phyloP scores from a whole-genome alignment of 768 basidiomycete species.

The Hygrocybe coccinea region DNA sequence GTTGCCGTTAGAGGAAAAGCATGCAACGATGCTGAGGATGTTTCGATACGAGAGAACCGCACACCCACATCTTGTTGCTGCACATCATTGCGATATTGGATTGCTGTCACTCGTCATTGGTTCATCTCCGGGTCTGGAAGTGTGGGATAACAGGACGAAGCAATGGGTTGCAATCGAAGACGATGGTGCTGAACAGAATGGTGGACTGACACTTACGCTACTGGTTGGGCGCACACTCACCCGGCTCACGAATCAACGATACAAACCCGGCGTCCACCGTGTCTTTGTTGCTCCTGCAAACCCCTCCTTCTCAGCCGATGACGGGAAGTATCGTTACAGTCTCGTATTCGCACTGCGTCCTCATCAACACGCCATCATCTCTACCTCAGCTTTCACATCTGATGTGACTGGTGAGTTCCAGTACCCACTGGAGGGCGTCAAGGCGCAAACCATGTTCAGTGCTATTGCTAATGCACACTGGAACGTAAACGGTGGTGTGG shows the following conservation, averaged over 20 bases:
- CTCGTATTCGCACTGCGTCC: slow-evolving; percentile 2
- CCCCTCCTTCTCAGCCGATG: neutral
- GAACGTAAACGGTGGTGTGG: neutral
- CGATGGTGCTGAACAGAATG: neutral
- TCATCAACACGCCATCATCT: neutral
- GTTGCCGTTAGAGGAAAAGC: neutral
- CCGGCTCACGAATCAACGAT: neutral
- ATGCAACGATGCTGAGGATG: slow-evolving; percentile 1
- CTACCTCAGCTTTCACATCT: neutral
- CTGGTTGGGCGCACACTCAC: neutral
- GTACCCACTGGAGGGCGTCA: slow-evolving; percentile 2
- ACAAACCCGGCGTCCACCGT: slow-evolving; percentile 2
- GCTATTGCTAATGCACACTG: neutral
- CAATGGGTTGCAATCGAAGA: neutral
- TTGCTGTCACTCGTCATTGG: slow-evolving; percentile 2
- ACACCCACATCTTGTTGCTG: neutral
- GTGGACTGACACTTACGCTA: neutral
- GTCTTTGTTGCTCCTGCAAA: neutral
- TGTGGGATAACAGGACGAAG: neutral
- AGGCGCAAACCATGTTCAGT: neutral
- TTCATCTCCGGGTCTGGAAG: slow-evolving; percentile 1
- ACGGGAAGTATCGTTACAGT: slow-evolving; percentile 2
- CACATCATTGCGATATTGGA: neutral
- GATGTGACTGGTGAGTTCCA: neutral
- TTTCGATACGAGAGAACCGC: slow-evolving; percentile 2